Evolutionary conservation across 768 basidiomycete species (phyloP), one percentile per base, ranked within the genome.

Genomic region (Piloderma croceum): DNA sequence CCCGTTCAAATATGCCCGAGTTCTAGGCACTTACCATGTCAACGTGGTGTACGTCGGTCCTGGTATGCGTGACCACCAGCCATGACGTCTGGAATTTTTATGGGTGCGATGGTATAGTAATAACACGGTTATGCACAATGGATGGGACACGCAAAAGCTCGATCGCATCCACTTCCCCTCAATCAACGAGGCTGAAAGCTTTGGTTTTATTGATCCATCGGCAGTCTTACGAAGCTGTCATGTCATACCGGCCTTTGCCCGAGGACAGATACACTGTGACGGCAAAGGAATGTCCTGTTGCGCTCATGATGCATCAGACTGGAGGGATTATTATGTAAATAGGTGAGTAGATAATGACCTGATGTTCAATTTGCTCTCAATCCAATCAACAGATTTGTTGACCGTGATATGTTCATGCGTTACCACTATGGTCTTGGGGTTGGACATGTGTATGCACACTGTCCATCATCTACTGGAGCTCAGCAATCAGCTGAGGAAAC

Each of bases 1-100:
- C 36, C 65, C 64, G 0, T 57, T 54, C 38, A 55, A 59, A 64
- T 73, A 73, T 56, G 52, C 60, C 13, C 11, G 56, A 22, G 33
- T 61, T 13, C 45, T 65, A 31, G 46, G 60, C 1, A 38, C 69
- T 7, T 58, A 52, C 34, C 64, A 66, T 42, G 56, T 35, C 33
- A 35, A 46, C 18, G 57, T 61, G 2, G n/a, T 29, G 9, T 29
- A 29, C 15, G 9, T 9, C 15, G 27, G 15, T 9, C n/a, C n/a
- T n/a, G n/a, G n/a, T n/a, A n/a, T n/a, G n/a, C n/a, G n/a, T n/a
- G 27, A 29, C 27, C 27, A 12, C 50, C 40, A 39, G 9, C 37
- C 25, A 17, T 40, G 18, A 19, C 44, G 44, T 6, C 48, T 60
- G 24, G 45, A 64, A n/a, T 45, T 63, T 6, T 36, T 61, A 1